Evolutionary conservation across 306 rosid genomes (phyloP), one percentile per base, ranked within the genome.

Genomic region (apple (Malus domestica)): DNA sequence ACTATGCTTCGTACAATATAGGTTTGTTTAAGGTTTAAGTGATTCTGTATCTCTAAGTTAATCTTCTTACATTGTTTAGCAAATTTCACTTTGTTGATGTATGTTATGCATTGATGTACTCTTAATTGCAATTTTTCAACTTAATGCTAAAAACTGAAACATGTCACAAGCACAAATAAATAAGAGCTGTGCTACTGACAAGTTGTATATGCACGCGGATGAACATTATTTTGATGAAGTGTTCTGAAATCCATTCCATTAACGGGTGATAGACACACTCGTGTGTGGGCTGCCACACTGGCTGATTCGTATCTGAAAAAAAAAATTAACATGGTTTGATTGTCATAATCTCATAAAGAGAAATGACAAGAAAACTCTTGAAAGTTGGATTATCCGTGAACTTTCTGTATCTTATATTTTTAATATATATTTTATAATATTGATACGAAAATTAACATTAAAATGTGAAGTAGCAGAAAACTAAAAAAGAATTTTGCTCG

Each of bases 401-500:
- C 10, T 38, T 0, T 38, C 2, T 38, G 0, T 38, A 38, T 7
- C 0, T 38, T 38, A 38, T 38, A 38, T 7, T 38, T 35, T 38
- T 38, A 38, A 1, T 2, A 38, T 0, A 7, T 7, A 7, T 38
- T 7, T 2, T 38, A 38, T 7, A 38, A 38, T 7, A 0, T 38
- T 38, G 2, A 38, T 0, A 38, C 0, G 0, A 38, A 38, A 38
- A 38, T 7, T 7, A 38, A 38, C 0, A 1, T 7, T 1, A 38
- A 38, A 38, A 6, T 38, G 0, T 7, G 2, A 38, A 1, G 2
- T 2, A 7, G 0, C 7, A 7, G 2, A 35, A 0, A 35, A 1
- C 0, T 33, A 2, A 33, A 5, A 33, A 5, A 5, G 6, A 4
- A 33, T 6, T 6, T 1, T 4, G 0, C 8, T 1, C 6, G 8